Percentiles rank a stretch among this genome's conserved stretches.
phyloP scores from a whole-genome alignment of 2,329 filamentous ascomycete genomes.

The Ophiostoma montium region DNA sequence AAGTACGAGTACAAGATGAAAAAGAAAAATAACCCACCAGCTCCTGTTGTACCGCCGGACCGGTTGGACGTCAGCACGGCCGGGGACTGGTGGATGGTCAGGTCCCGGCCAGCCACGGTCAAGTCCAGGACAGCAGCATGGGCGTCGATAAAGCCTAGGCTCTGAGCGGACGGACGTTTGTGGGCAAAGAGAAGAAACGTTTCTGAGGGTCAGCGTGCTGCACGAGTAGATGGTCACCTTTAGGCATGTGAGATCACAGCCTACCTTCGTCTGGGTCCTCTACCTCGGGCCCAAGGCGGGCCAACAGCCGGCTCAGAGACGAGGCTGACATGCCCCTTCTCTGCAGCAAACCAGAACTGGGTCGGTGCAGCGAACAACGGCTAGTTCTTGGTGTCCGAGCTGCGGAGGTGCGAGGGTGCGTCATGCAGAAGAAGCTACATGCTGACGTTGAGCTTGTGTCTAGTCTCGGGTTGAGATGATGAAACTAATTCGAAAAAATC shows the following conservation, averaged over 20 bases:
- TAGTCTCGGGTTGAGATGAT: too few relatives aligned
- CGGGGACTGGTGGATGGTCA: conserved; percentile 71
- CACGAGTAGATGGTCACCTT: not conserved
- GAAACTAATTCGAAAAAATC: not conserved
- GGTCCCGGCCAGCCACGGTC: conserved; percentile 53
- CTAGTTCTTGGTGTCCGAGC: not conserved
- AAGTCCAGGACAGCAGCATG: conserved; percentile 49
- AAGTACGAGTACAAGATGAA: not conserved
- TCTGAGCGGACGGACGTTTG: conserved; percentile 49
- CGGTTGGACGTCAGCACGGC: conserved; percentile 65
- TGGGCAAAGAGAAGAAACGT: conserved; percentile 78
- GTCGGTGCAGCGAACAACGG: not conserved
- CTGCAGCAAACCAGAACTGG: not conserved
- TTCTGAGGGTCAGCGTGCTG: conserved; percentile 41
- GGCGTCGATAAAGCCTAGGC: conserved; percentile 75
- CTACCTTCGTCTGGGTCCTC: conserved; percentile 35
- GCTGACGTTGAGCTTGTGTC: too few relatives aligned
- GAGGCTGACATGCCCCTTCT: conserved; percentile 1
- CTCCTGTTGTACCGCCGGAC: conserved; percentile 42
- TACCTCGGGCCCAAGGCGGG: conserved; percentile 28
- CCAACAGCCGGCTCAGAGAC: conserved; percentile 3
- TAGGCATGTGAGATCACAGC: not conserved
- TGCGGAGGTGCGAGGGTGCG: too few relatives aligned
- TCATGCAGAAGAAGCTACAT: too few relatives aligned
- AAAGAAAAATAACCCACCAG: conserved; percentile 21